Base-by-base conservation (phyloP, 139 green algal genomes). In the Closterium sp. region DNA sequence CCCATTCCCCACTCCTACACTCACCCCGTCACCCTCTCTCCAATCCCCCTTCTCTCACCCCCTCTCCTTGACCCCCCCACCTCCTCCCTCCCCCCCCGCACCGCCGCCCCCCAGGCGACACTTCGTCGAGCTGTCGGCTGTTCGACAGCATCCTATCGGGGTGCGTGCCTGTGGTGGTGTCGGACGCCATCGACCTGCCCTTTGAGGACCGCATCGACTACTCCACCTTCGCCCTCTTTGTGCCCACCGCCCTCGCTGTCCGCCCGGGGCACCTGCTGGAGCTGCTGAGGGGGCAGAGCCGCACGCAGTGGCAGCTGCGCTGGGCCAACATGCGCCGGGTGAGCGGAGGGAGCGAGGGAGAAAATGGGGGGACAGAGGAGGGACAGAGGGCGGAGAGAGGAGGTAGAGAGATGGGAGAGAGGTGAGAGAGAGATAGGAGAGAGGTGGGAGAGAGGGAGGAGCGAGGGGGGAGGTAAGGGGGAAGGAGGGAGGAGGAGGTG, bases 151-250 rank as follows among this genome's bases (percentile, higher is more conserved):
- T 93, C 55, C 12, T 93, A 21, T 93, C 31, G 25, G 31, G 76
- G 19, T 93, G 91, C 38, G 31, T 93, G 9, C 91, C 87, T 21
- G 91, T 93, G 32, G 87, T 93, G 32, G 91, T 93, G 19, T 93
- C 89, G 16, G 87, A 93, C 35, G 23, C 23, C n/a, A 64, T 93
- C 9, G 91, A 93, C 33, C 88, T 93, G 31, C 87, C 91, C 23
- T 93, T 92, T 88, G 91, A 93, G 91, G 88, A 93, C 36, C 23
- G 0, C 3, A 34, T 93, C 2, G 91, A 93, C 76, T 93, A 93
- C 88, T 85, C 87, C 33, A 10, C 21, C 30, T 93, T 93, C 81
- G 55, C 87, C 9, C 19, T 93, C 81, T 93, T 93, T 28, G 88
- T 93, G 16, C 69, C 91, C 30, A 89, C 91, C 16, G 76, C 34